Conservation (phyloP, 331 rosid species). For the Telfairia occidentalis region DNA sequence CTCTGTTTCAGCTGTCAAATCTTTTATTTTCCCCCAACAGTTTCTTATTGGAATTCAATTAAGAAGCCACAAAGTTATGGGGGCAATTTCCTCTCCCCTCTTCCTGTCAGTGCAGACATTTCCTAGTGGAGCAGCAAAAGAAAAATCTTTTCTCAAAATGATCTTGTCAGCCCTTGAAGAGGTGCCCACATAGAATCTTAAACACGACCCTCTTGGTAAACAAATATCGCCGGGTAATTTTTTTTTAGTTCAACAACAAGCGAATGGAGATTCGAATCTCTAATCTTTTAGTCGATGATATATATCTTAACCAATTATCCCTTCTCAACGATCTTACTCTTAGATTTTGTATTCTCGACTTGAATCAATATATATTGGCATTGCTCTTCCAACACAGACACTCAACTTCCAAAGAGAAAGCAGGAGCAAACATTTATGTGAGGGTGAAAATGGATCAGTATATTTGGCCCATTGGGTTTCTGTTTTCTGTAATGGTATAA, state of each 20-base stretch:
- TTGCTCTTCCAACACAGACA: background rate
- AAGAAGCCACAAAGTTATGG: background rate
- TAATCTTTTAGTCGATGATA: too few relatives aligned
- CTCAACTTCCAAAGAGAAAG: background rate
- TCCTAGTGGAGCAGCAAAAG: background rate
- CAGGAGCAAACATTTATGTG: background rate
- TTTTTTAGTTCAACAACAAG: too few relatives aligned
- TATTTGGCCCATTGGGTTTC: background rate
- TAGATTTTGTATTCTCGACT: too few relatives aligned
- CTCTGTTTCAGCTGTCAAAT: background rate
- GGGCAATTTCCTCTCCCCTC: background rate
- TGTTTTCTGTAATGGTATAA: background rate
- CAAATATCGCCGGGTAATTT: too few relatives aligned
- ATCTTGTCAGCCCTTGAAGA: background rate
- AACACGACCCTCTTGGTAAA: background rate
- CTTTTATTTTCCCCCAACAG: background rate
- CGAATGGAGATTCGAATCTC: too few relatives aligned
- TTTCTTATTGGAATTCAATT: conserved; percentile 1
- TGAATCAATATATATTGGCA: too few relatives aligned
- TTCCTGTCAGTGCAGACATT: background rate
- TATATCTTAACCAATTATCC: too few relatives aligned
- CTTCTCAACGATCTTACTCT: background rate
- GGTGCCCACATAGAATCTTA: background rate
- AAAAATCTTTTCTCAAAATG: background rate
- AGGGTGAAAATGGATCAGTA: background rate